phyloP scores from a whole-genome alignment of 1,284 basidiomycete genomes.

The Malassezia dermatis region DNA sequence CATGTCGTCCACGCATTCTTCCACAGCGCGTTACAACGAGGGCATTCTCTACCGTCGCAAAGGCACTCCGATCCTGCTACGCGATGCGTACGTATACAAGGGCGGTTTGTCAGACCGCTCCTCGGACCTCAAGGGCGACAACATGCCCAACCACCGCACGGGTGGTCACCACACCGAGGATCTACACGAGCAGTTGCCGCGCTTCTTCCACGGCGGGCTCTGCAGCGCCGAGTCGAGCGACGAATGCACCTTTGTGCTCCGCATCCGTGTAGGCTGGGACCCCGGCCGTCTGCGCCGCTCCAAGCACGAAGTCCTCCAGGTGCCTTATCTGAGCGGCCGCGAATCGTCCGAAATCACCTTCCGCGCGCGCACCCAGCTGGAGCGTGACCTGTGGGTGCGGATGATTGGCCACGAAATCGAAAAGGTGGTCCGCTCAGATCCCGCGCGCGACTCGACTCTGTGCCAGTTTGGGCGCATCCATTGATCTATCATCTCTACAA shows the following conservation, averaged over 20 bases:
- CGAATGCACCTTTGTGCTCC: conserved; percentile 46
- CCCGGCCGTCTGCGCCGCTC: conserved; percentile 14
- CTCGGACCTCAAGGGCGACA: not conserved
- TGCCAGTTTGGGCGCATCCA: conserved; percentile 27
- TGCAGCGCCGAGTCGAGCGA: conserved; percentile 40
- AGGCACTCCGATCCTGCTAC: conserved; percentile 36
- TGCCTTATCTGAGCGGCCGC: not conserved
- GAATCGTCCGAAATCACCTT: conserved; percentile 54
- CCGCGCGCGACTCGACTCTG: conserved; percentile 38
- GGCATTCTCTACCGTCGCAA: conserved; percentile 41
- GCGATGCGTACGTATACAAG: conserved; percentile 44
- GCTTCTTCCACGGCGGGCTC: conserved; percentile 41
- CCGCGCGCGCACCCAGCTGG: conserved; percentile 64
- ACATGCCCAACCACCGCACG: conserved; percentile 21
- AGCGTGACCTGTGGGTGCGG: conserved; percentile 79
- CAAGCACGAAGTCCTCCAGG: not conserved
- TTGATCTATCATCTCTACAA: not conserved
- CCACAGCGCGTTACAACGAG: conserved; percentile 43
- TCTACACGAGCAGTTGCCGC: conserved; percentile 19
- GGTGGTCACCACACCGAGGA: not conserved
- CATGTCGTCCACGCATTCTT: conserved; percentile 29
- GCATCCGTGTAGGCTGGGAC: conserved; percentile 29
- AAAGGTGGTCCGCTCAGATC: conserved; percentile 52
- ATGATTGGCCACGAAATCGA: conserved; percentile 73
- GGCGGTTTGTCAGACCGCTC: conserved; percentile 19